Percentiles rank a stretch among this genome's conserved stretches.
phyloP scores from a whole-genome alignment of 2,329 filamentous ascomycete genomes.

The Aspergillus sp. region DNA sequence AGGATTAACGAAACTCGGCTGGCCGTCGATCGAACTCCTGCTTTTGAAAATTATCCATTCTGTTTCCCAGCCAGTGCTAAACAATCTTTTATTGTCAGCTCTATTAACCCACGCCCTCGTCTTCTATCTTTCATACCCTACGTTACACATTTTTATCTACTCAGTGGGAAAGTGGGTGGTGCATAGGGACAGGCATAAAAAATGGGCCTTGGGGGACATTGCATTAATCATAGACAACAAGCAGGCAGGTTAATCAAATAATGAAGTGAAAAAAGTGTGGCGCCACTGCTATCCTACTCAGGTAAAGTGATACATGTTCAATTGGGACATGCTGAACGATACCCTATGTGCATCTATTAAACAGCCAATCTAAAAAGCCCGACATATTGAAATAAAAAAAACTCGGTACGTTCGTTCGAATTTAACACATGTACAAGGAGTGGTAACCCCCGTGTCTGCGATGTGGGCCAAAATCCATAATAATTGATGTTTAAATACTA shows the following conservation, averaged over 20 bases:
- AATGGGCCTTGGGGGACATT: neutral
- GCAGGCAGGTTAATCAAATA: neutral
- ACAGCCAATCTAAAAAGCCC: no score
- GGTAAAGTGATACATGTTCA: neutral
- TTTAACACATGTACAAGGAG: neutral
- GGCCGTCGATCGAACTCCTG: slow-evolving; percentile 7
- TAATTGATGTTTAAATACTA: neutral
- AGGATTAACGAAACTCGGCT: slow-evolving; percentile 15
- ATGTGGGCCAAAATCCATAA: neutral
- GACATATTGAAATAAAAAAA: no score
- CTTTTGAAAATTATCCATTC: neutral
- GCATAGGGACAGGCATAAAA: neutral
- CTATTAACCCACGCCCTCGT: neutral
- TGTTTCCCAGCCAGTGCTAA: neutral
- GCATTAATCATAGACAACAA: neutral
- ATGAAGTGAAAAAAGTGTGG: neutral
- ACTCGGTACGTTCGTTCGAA: no score
- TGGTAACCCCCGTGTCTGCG: neutral
- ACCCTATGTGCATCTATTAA: no score
- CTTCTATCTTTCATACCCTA: slow-evolving; percentile 1
- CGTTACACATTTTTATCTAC: neutral
- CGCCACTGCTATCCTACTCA: neutral
- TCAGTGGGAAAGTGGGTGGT: neutral
- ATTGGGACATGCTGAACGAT: neutral
- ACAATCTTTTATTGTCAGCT: neutral